These are phyloP conservation scores for Globisporangium megalacanthum DNA, from an alignment of 352 stramenopile species.

Conservation along the genomic window DNA sequence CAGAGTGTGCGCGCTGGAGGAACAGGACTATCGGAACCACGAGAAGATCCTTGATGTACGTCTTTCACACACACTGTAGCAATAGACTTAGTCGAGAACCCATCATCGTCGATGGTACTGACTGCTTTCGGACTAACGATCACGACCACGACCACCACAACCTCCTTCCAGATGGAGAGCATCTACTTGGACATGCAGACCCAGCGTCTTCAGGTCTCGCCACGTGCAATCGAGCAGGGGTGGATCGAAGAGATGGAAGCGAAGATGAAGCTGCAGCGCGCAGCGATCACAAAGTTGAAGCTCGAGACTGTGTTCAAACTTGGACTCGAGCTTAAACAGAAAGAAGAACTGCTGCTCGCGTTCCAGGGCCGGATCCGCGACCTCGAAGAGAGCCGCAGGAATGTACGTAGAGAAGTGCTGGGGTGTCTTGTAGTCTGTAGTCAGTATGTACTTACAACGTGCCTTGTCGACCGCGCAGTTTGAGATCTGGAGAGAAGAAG, in stretches of 20 bases:
- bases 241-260: slow-evolving; percentile 82
- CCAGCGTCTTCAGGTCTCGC: slow-evolving; percentile 63
- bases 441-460: not conserved
- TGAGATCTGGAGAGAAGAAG: slow-evolving; percentile 67
- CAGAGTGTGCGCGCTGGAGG: slow-evolving; percentile 61
- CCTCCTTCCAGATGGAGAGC: slow-evolving; percentile 47
- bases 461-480: slow-evolving; percentile 29
- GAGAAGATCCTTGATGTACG: slow-evolving; percentile 62
- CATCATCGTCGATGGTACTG: no score
- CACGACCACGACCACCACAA: no score
- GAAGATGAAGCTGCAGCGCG: slow-evolving; percentile 58
- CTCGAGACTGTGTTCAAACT: slow-evolving; percentile 51
- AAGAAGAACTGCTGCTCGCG: slow-evolving; percentile 34
- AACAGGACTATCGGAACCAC: slow-evolving; percentile 55
- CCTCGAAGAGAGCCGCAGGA: slow-evolving; percentile 37
- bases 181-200: slow-evolving; percentile 82
- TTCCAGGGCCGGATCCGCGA: slow-evolving; percentile 29
- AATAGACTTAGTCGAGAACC: no score
- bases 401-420: slow-evolving; percentile 22
- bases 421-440: not conserved
- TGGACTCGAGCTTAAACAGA: slow-evolving; percentile 47
- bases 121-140: no score
- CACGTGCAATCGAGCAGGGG: slow-evolving; percentile 69
- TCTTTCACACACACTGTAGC: not conserved
- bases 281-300: slow-evolving; percentile 56